Conservation (phyloP, 1,139 yeast species). For the Candida glucosophila region DNA sequence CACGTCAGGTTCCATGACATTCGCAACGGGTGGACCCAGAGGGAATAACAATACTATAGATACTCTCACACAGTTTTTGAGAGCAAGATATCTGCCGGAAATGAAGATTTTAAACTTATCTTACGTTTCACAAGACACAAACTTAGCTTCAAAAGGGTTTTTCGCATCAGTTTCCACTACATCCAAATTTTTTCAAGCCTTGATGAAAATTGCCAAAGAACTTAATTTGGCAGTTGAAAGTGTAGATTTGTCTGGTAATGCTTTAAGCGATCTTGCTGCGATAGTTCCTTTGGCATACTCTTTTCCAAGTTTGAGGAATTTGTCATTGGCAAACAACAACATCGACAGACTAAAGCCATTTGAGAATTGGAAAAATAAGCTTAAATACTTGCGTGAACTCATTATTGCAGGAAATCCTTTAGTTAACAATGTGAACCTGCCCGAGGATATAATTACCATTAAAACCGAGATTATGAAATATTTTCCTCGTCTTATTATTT, state of each 20-base stretch:
- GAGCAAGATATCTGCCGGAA: constrained; percentile 57
- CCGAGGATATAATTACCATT: constrained; percentile 34
- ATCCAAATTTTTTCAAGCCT: constrained; percentile 83
- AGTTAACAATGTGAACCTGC: constrained; percentile 18
- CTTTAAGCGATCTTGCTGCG: constrained; percentile 50
- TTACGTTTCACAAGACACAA: constrained; percentile 59
- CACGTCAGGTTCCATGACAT: constrained; percentile 11
- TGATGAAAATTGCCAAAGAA: constrained; percentile 73
- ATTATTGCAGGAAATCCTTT: constrained; percentile 76
- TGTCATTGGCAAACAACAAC: constrained; percentile 72
- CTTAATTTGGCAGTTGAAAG: constrained; percentile 53
- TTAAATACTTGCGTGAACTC: constrained; percentile 65
- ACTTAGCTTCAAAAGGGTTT: constrained; percentile 53
- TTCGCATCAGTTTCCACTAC: constrained; percentile 50
- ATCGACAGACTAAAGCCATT: constrained; percentile 50
- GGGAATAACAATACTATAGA: constrained; percentile 42
- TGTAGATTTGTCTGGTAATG: constrained; percentile 68
- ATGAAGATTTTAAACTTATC: constrained; percentile 63
- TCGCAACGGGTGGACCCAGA: constrained; percentile 11
- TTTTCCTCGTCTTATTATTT: constrained; percentile 71
- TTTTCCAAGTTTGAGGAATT: constrained; percentile 67
- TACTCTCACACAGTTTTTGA: constrained; percentile 52
- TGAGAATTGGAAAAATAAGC: constrained; percentile 73
- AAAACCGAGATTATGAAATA: constrained; percentile 56
- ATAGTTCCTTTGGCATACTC: constrained; percentile 63